Conservation (phyloP, 345 rosid genomes). For the Raphanus raphanistrum region DNA sequence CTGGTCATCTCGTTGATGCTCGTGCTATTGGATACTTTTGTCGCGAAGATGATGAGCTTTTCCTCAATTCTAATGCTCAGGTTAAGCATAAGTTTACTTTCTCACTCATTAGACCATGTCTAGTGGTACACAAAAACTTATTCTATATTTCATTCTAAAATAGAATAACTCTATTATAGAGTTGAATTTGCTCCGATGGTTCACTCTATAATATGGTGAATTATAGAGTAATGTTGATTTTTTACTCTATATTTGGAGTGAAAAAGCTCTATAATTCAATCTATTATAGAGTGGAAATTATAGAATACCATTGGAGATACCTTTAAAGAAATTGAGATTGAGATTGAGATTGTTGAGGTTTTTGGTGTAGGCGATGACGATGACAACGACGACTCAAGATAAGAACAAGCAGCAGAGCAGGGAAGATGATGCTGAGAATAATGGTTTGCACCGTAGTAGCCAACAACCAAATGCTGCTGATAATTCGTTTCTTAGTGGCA, state of each 20-base stretch:
- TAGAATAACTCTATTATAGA: no score
- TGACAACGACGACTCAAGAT: conserved; percentile 41
- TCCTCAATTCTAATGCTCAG: conserved; percentile 76
- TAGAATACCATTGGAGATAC: no score
- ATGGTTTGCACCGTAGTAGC: conserved; percentile 35
- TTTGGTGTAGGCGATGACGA: conserved; percentile 47
- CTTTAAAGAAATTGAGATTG: background rate
- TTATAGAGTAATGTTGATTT: no score
- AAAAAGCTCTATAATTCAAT: no score
- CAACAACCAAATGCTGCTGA: conserved; percentile 46
- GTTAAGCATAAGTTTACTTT: conserved; percentile 40
- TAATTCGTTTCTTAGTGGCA: conserved; percentile 66
- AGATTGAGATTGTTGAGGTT: conserved; percentile 5
- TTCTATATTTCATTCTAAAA: no score
- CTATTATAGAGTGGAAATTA: no score
- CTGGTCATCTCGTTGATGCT: conserved; percentile 81
- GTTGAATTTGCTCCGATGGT: no score
- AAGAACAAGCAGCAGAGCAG: conserved; percentile 49
- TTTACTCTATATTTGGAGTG: no score
- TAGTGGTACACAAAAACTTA: no score
- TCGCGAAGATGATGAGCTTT: conserved; percentile 91
- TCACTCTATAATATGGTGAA: no score
- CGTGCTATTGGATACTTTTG: conserved; percentile 86
- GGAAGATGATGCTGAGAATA: conserved; percentile 49
- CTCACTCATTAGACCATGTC: background rate